Base-by-base conservation (phyloP, 2,329 filamentous ascomycete genomes). In the Penicillium sp. region DNA sequence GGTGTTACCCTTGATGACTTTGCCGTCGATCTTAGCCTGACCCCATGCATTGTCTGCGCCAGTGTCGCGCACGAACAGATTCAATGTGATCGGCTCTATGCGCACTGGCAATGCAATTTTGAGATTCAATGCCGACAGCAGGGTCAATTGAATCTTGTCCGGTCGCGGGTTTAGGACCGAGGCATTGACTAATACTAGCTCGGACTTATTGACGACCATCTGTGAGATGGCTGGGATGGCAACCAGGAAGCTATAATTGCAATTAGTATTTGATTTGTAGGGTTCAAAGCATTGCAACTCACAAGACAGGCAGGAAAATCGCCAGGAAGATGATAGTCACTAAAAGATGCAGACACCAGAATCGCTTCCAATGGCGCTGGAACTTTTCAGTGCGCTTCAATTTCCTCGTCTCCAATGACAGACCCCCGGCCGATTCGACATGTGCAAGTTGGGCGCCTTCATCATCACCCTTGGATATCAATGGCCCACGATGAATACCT, bases 211-310 rank as follows among this genome's bases (percentile, higher is more conserved):
- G 21, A 78, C 69, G 17, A 78, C 68, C 33, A 68, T 60, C 43
- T 78, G 76, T 0, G 76, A 75, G 35, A 78, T 67, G 12, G 74
- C 75, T n/a, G 76, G 76, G 8, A 78, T 69, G 19, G 71, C 67
- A 47, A 76, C 64, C 1, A 74, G 57, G 65, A 78, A 78, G 55
- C 76, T 78, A 50, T 31, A 41, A 25, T n/a, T 31, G 40, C 27
- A n/a, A 6, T 48, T 6, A 23, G 27, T 13, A 15, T 21, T 9
- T 27, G 29, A 29, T 42, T 41, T 7, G 10, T 21, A 3, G 6
- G 21, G 8, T 17, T 17, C 15, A 15, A 35, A 35, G 15, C 33
- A 35, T 35, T 35, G 33, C 6, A 17, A 8, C 74, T 66, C 65
- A 78, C 75, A 77, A 69, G 40, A 77, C 64, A 6, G 75, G 76